Evolutionary conservation across 2,329 filamentous ascomycete genomes (phyloP), one percentile per base, ranked within the genome.

Genomic region (Clonostachys sp.): DNA sequence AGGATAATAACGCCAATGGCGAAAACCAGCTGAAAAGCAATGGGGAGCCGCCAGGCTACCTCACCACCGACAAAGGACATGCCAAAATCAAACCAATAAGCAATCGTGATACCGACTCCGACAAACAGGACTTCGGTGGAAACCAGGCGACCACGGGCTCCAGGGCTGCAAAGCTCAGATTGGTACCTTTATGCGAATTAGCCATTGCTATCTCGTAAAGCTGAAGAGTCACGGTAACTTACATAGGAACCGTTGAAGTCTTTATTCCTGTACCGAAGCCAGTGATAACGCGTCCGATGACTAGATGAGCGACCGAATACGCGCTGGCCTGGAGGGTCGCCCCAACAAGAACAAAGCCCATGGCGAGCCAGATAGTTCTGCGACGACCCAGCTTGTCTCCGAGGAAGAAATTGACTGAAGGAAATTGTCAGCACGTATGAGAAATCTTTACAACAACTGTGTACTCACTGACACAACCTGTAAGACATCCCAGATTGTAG

Each of bases 1-100:
- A 74, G 69, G 12, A 61, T 47, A 16, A 79, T 14, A 14, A 39
- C 13, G 9, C 14, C 16, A 17, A 39, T 39, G 16, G 36, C 36
- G 8, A 39, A 39, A 17, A 39, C 36, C 13, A 14, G 13, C 6
- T 39, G 36, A 17, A 39, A 39, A 14, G 36, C 36, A 17, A 39
- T 39, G 6, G 36, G 36, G 7, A 39, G 9, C 36, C 36, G 36
- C 36, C 36, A 39, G 14, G 16, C 36, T 10, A 39, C 36, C 9
- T 39, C 9, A 14, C 36, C 36, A 14, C 16, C 36, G 9, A 39
- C 14, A 17, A 14, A 17, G 6, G 13, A 14, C 14, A 39, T 39
- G 9, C 36, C 36, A 39, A 14, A 39, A 17, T 39, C 36, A 14
- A 39, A 17, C 36, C 36, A 39, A 17, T 39, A 39, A 9, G 36